Evolutionary conservation across 176 grass and related monocot genomes (phyloP), one percentile per base, ranked within the genome.

Genomic region (Eleusine indica): DNA sequence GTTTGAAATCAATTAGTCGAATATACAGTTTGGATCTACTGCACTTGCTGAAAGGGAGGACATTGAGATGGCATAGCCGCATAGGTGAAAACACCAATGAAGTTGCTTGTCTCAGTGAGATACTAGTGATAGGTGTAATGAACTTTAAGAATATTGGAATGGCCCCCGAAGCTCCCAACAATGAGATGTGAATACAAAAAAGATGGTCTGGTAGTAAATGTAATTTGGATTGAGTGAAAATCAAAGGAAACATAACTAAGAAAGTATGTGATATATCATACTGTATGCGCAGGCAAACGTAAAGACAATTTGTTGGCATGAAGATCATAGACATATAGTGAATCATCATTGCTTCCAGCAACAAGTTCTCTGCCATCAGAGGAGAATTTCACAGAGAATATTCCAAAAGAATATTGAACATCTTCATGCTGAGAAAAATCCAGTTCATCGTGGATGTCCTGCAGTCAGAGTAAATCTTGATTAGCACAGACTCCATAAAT

Each of bases 381-480:
- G 57, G 91, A 92, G 74, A 97, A 97, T 78, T 94, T 97, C 70
- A 97, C 90, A 64, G 94, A 97, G 79, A 94, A 97, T 80, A 94
- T 85, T 78, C 87, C 89, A 77, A 97, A 97, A 21, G 85, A 83
- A 82, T 87, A 82, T 82, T 68, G 77, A 30, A 92, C 94, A 67
- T 94, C 87, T 68, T 90, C 87, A 80, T 93, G 91, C 88, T 89
- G 79, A 43, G 89, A 92, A 75, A 97, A 97, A 81, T 92, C 91
- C 32, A 97, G 82, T 15, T 68, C 89, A 43, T 97, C 91, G 61
- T 97, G 94, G 62, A 97, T 80, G 32, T 97, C 91, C 94, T 97
- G 46, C 69, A 85, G 48, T 48, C 82, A 70, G 14, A 82, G 79
- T 66, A 81, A 74, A 60, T 14, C 30, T 78, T 68, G 48, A 91